phyloP scores from a whole-genome alignment of 768 basidiomycete genomes.

The Lentinula aciculospora region DNA sequence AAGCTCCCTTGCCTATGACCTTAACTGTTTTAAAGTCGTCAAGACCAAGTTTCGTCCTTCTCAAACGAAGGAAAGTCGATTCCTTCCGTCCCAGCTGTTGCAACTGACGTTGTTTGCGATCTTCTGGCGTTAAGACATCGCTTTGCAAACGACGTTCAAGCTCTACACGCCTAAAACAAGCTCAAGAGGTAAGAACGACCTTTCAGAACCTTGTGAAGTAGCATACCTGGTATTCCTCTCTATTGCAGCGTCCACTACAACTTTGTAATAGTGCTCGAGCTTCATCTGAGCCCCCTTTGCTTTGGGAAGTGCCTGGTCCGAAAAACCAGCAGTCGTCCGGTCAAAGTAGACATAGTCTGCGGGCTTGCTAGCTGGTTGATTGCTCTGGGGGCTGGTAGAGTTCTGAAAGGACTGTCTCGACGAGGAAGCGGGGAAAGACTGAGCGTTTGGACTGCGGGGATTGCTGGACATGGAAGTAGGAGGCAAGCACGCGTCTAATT shows the following conservation, averaged over 20 bases:
- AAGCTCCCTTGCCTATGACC: slow-evolving; percentile 99
- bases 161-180: slow-evolving; percentile 66
- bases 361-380: slow-evolving; percentile 21
- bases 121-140: slow-evolving; percentile 69
- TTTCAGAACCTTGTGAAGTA: not conserved
- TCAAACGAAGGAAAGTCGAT: slow-evolving; percentile 78
- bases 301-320: slow-evolving; percentile 74
- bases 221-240: slow-evolving; percentile 84
- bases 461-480: not conserved
- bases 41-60: slow-evolving; percentile 81
- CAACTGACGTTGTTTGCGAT: slow-evolving; percentile 81
- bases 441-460: not conserved
- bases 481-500: not conserved
- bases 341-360: slow-evolving; percentile 92
- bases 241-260: slow-evolving; percentile 92
- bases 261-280: slow-evolving; percentile 95
- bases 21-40: slow-evolving; percentile 96
- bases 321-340: slow-evolving; percentile 68
- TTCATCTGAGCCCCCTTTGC: slow-evolving; percentile 92
- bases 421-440: not conserved
- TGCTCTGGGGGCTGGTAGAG: not conserved
- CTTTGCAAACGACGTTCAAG: slow-evolving; percentile 74
- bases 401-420: slow-evolving; percentile 10
- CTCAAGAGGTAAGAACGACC: not conserved
- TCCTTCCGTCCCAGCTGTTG: slow-evolving; percentile 83